phyloP scores from a whole-genome alignment of 2,329 filamentous ascomycete species.

The Monilinia fructigena region DNA sequence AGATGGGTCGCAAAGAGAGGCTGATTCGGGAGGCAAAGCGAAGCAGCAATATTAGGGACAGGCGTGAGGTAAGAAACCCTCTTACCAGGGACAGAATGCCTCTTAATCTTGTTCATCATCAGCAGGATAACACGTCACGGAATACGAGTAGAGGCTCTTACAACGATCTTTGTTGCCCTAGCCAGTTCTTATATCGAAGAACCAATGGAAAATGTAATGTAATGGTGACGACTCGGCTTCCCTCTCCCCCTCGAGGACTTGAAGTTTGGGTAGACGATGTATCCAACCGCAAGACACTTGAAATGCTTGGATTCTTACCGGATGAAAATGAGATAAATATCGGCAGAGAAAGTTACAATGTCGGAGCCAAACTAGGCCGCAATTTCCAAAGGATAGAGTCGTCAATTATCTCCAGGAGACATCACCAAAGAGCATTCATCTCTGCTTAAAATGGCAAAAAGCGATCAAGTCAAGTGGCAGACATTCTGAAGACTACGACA shows the following conservation, averaged over 20 bases:
- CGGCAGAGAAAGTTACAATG: neutral
- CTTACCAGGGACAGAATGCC: too few species aligned
- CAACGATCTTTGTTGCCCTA: too few species aligned
- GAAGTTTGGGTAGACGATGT: conserved; percentile 7
- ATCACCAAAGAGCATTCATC: neutral
- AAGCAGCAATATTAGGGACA: too few species aligned
- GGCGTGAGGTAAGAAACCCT: too few species aligned
- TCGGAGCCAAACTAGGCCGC: neutral
- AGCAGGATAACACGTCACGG: too few species aligned
- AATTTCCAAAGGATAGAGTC: neutral
- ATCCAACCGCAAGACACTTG: neutral
- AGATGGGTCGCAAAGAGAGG: too few species aligned
- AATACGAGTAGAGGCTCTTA: too few species aligned
- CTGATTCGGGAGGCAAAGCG: too few species aligned
- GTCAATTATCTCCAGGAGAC: neutral
- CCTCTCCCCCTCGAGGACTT: neutral
- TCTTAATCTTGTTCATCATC: too few species aligned
- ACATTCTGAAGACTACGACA: conserved; percentile 10
- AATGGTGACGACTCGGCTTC: neutral
- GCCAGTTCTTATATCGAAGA: too few species aligned
- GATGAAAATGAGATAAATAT: neutral
- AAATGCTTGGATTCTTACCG: neutral
- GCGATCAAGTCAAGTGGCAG: conserved; percentile 6
- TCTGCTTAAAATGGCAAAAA: conserved; percentile 10
- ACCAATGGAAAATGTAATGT: neutral